Percentiles rank a stretch among this genome's conserved stretches.
Evolutionary conservation across 768 basidiomycete species (phyloP).

Genomic region (Daedaleopsis sinensis): DNA sequence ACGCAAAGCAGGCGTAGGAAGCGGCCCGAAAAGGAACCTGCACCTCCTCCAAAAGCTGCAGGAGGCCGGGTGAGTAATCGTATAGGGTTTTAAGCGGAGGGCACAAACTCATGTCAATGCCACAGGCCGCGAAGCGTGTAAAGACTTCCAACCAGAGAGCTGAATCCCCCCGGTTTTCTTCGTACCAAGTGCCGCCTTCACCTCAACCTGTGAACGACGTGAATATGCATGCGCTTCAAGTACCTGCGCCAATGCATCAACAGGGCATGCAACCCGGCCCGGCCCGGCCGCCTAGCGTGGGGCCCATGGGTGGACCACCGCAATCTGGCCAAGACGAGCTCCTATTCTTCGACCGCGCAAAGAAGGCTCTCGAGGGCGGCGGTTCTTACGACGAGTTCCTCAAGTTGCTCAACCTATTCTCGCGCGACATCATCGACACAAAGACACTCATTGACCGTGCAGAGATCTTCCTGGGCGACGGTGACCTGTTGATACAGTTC

Average conservation of each 20-base stretch:
- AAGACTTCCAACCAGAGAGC: conserved; percentile 61
- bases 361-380: conserved; percentile 71
- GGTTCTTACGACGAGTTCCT: conserved; percentile 92
- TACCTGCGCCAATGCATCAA: conserved; percentile 32
- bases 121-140: conserved; percentile 59
- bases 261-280: conserved; percentile 19
- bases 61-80: conserved; percentile 48
- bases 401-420: conserved; percentile 88
- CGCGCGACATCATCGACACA: conserved; percentile 88
- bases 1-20: conserved; percentile 60
- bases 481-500: conserved; percentile 81
- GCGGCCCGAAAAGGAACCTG: conserved; percentile 70
- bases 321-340: conserved; percentile 63
- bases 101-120: neutral
- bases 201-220: conserved; percentile 29
- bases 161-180: conserved; percentile 50
- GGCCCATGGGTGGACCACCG: conserved; percentile 10
- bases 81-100: neutral
- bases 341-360: conserved; percentile 93
- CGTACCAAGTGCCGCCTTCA: conserved; percentile 45
- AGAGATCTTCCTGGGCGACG: conserved; percentile 80
- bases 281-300: conserved; percentile 13
- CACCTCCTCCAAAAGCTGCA: conserved; percentile 54
- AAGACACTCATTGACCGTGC: conserved; percentile 81
- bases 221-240: conserved; percentile 25